Conservation (phyloP, 306 rosid species). For the Lathyrus aphaca region DNA sequence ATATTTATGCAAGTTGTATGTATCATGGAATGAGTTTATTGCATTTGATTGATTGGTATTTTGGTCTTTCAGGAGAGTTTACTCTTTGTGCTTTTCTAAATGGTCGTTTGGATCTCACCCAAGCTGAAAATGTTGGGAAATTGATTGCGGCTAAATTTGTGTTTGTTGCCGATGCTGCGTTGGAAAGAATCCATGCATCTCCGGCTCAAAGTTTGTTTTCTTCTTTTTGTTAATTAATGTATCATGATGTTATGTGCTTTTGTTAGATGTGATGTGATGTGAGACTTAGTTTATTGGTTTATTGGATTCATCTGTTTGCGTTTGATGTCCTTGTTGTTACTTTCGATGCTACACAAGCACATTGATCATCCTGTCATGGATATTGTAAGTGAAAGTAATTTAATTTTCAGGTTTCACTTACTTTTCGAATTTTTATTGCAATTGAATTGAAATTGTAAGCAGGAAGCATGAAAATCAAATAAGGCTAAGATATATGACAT, state of each 20-base stretch:
- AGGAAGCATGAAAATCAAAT: too few relatives aligned
- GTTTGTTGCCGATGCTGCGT: slow-evolving; percentile 96
- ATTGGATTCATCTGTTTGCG: neutral
- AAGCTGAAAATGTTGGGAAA: slow-evolving; percentile 86
- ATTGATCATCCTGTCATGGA: too few relatives aligned
- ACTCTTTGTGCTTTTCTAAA: slow-evolving; percentile 94
- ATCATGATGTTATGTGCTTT: neutral
- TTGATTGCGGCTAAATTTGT: slow-evolving; percentile 71
- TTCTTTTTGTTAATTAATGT: neutral
- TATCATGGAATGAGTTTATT: neutral
- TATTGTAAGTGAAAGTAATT: too few relatives aligned
- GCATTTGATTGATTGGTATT: slow-evolving; percentile 21
- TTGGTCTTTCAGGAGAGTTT: slow-evolving; percentile 71
- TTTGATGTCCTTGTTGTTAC: slow-evolving; percentile 13
- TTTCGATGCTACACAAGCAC: slow-evolving; percentile 32
- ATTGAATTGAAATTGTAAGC: too few relatives aligned
- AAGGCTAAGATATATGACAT: too few relatives aligned
- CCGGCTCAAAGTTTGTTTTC: slow-evolving; percentile 20
- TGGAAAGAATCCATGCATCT: slow-evolving; percentile 86
- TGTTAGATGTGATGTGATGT: slow-evolving; percentile 2
- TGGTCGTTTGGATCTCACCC: slow-evolving; percentile 91
- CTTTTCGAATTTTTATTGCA: too few relatives aligned
- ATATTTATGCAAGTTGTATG: neutral
- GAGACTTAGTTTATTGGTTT: slow-evolving; percentile 14
- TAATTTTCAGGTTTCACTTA: too few relatives aligned